Evolutionary conservation across 2,329 filamentous ascomycete genomes (phyloP).

Genomic region (Chaetomiaceae sp.): DNA sequence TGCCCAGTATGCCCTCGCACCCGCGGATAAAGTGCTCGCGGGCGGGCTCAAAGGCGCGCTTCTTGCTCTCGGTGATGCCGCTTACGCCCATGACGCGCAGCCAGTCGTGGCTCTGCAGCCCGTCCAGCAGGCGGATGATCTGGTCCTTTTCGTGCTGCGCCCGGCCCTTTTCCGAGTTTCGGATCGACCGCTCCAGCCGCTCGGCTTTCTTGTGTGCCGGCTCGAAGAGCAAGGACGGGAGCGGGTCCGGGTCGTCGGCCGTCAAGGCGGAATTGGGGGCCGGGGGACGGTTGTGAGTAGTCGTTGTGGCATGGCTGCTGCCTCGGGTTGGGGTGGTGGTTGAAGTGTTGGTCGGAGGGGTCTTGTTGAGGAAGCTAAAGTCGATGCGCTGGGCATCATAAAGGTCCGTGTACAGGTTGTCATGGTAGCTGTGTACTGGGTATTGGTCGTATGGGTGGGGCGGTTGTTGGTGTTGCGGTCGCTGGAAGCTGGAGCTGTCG

Average conservation of each 20-base stretch:
- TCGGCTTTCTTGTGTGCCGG: slow-evolving; percentile 55
- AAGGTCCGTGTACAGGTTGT: slow-evolving; percentile 52
- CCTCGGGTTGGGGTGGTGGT: neutral
- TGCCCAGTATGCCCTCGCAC: slow-evolving; percentile 75
- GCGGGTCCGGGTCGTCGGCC: slow-evolving; percentile 41
- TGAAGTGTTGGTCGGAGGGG: neutral
- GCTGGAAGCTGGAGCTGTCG: neutral
- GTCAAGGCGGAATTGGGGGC: no score
- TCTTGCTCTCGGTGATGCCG: slow-evolving; percentile 76
- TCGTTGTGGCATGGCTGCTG: no score
- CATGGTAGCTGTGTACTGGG: slow-evolving; percentile 49
- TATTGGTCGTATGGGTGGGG: slow-evolving; percentile 27
- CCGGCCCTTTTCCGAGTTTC: slow-evolving; percentile 59
- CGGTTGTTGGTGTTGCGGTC: neutral
- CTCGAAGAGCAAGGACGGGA: slow-evolving; percentile 52
- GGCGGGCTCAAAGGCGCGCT: slow-evolving; percentile 81
- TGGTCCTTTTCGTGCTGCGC: slow-evolving; percentile 64
- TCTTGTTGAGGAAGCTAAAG: slow-evolving; percentile 46
- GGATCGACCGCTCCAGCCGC: slow-evolving; percentile 55
- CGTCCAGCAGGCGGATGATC: slow-evolving; percentile 65
- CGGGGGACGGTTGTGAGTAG: no score
- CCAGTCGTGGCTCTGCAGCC: slow-evolving; percentile 89
- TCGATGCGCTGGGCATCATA: slow-evolving; percentile 53
- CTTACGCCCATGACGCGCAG: slow-evolving; percentile 85
- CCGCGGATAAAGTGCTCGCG: slow-evolving; percentile 79